phyloP scores from a whole-genome alignment of 129 eudicot species.

The Dittrichia graveolens region DNA sequence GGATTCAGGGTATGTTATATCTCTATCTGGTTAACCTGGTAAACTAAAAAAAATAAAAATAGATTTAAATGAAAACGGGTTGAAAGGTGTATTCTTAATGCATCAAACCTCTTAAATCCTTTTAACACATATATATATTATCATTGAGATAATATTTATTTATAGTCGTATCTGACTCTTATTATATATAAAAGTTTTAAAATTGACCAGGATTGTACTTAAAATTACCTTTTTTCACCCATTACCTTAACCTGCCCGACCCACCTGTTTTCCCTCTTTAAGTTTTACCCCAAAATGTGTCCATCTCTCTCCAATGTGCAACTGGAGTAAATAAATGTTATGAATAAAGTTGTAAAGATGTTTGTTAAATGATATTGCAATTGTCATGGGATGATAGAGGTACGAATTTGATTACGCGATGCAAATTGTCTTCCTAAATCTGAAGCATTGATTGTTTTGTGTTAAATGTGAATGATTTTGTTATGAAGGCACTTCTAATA shows the following conservation, averaged over 20 bases:
- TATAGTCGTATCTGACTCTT: no score
- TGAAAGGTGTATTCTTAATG: background rate
- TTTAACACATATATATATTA: background rate
- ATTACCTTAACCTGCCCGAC: background rate
- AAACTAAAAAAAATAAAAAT: background rate
- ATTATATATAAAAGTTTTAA: no score
- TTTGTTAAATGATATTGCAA: conserved; percentile 13
- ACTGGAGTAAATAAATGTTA: background rate
- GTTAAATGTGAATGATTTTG: conserved; percentile 9
- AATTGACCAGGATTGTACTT: no score
- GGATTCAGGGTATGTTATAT: background rate
- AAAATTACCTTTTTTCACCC: no score
- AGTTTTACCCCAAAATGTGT: background rate
- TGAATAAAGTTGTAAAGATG: background rate
- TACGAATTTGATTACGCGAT: background rate
- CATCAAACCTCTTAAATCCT: background rate
- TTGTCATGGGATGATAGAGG: background rate
- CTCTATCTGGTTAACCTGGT: background rate
- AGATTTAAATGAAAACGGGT: no score
- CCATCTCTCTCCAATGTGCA: background rate
- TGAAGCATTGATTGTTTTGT: conserved; percentile 11
- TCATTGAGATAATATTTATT: background rate
- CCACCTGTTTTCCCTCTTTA: background rate
- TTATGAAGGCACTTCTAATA: background rate
- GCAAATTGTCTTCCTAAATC: background rate